Conservation (phyloP, 169 alveolate species). For the Hammondia hammondi region DNA sequence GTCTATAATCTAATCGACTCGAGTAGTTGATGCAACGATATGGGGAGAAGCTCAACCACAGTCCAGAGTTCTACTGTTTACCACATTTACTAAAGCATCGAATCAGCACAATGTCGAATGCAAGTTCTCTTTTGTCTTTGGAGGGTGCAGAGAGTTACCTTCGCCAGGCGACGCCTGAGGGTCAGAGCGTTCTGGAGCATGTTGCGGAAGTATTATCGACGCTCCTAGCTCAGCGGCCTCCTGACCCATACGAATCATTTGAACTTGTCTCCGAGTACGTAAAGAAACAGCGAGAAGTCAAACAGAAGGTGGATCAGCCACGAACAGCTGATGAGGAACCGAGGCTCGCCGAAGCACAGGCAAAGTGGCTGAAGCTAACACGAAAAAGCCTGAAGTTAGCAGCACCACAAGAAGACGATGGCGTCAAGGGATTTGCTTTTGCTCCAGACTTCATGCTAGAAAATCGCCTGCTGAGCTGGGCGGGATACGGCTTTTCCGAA, state of each 20-base stretch:
- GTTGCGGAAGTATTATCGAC: constrained; percentile 50
- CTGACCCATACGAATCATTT: constrained; percentile 66
- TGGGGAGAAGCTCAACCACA: too few relatives aligned
- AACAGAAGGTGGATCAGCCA: background rate
- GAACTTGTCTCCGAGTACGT: constrained; percentile 67
- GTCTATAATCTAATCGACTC: too few relatives aligned
- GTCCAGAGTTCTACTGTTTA: background rate
- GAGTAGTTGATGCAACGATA: too few relatives aligned
- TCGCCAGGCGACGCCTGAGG: constrained; percentile 24
- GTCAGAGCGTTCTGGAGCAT: constrained; percentile 61
- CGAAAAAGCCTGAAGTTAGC: background rate
- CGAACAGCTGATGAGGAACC: background rate
- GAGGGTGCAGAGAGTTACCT: constrained; percentile 45
- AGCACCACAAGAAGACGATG: background rate
- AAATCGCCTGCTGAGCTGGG: constrained; percentile 46
- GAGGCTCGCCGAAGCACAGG: background rate
- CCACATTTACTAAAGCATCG: background rate
- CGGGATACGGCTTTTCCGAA: constrained; percentile 51
- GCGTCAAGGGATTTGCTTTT: background rate
- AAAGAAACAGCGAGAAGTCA: constrained; percentile 30
- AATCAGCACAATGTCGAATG: background rate
- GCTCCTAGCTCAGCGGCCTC: constrained; percentile 66
- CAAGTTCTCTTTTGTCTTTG: background rate
- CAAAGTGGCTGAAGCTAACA: constrained; percentile 25
- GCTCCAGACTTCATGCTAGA: constrained; percentile 43